Evolutionary conservation across 2,329 filamentous ascomycete genomes (phyloP).

Genomic region (Byssothecium circinans): DNA sequence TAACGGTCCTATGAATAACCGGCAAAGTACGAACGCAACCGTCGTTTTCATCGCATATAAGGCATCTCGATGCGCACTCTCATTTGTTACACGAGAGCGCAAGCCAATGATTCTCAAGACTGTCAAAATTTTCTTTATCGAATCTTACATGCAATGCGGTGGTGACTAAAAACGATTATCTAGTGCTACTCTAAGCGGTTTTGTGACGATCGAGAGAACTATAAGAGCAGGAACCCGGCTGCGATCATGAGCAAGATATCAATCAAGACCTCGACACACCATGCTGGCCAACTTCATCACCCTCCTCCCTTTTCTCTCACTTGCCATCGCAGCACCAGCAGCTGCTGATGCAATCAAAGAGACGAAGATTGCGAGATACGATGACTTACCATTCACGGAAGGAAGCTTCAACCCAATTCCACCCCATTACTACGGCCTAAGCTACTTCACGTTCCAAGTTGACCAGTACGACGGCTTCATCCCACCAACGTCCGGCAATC

Average conservation of each 20-base stretch:
- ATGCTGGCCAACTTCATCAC: conserved; percentile 6
- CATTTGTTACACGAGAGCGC: too few relatives aligned
- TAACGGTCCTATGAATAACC: too few relatives aligned
- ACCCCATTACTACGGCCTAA: conserved; percentile 19
- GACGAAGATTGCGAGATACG: conserved; percentile 16
- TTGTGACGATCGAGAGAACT: neutral
- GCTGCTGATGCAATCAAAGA: conserved; percentile 2
- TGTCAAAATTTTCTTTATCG: too few relatives aligned
- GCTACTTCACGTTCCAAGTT: conserved; percentile 22
- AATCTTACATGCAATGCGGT: too few relatives aligned
- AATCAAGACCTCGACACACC: neutral
- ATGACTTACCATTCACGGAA: conserved; percentile 20
- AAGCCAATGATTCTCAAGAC: too few relatives aligned
- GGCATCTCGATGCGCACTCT: too few relatives aligned
- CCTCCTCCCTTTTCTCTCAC: conserved; percentile 1
- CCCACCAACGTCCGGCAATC: conserved; percentile 20
- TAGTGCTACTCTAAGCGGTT: too few relatives aligned
- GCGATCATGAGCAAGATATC: too few relatives aligned
- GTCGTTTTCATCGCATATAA: too few relatives aligned
- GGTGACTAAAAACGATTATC: too few relatives aligned
- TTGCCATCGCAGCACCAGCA: conserved; percentile 7
- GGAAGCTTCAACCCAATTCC: conserved; percentile 15
- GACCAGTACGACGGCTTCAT: conserved; percentile 24
- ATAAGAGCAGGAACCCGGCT: too few relatives aligned
- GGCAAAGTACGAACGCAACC: too few relatives aligned